Evolutionary conservation across 2,329 filamentous ascomycete species (phyloP), one percentile per base, ranked within the genome.

Genomic region (Cryphonectria naterciae): DNA sequence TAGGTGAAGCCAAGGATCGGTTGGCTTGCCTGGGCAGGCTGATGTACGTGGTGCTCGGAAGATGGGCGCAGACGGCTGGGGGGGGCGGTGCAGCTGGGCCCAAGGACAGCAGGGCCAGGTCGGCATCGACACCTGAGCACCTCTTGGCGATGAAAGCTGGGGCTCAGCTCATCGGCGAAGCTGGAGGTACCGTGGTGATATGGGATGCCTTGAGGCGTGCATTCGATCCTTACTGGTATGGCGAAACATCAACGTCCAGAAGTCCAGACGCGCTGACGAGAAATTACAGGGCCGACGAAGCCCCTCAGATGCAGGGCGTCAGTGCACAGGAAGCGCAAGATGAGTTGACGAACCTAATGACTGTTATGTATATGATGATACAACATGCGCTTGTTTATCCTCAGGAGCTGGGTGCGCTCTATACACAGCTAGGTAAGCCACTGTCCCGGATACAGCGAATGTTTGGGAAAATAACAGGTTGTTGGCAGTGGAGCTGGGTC

Each of bases 11-110:
- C 41, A 81, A 83, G 22, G 78, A 85, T 68, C 82, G 87, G 11
- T 82, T 83, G 65, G 85, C 86, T 65, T 86, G 85, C 19, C 83
- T 92, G 43, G 87, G 87, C 46, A 85, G 85, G 62, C 79, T 91
- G 61, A 80, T 89, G 4, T 91, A 91, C 76, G 79, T 92, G 37
- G 82, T 91, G 19, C 85, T 93, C 6, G 92, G 92, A 1, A 84
- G 90, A 49, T 95, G 92, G 92, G 87, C 85, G 3, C 85, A 90
- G 65, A 93, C 90, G 15, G 91, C 90, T 43, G 78, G 81, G 67
- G 70, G 77, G 5, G 75, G 78, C 67, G 77, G 80, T 70, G 74
- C 84, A 70, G 75, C 78, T 70, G 79, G 82, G 28, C 64, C 74
- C 69, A 78, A 78, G 72, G 76, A 83, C 78, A 77, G 81, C 67